Evolutionary conservation across 345 rosid genomes (phyloP), one percentile per base, ranked within the genome.

Genomic region (Tarenaya hassleriana): DNA sequence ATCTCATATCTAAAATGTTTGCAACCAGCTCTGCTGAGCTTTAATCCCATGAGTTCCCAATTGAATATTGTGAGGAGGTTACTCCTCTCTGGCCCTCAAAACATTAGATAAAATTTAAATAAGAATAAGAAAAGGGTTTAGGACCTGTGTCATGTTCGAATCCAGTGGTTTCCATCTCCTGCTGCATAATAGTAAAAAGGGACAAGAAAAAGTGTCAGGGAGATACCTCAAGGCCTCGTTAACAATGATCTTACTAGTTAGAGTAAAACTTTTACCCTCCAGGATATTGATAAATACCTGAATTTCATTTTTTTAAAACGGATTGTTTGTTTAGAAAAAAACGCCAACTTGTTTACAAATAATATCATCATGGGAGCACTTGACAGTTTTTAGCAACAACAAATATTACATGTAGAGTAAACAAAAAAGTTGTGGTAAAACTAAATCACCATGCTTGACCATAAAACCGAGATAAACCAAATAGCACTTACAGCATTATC

Each of bases 91-190:
- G n/a, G 50, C 16, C 42, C 37, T 55, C 37, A 67, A 12, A 61
- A 7, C 29, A 61, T 55, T 14, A 41, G 20, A 4, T 18, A 8
- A 42, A 55, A n/a, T 3, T 24, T 16, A 29, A 51, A 48, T 27
- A 34, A 29, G 48, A 35, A 59, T 39, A 51, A 4, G 29, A 27
- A 48, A 62, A 61, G 47, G 59, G 47, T 51, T 5, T 7, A 20
- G 42, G 71, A 94, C 99, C 99, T 86, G 99, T 94, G 69, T 94
- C 92, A 67, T 94, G 77, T 58, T 66, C 75, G 40, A 67, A 52
- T 44, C 62, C 67, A 46, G 55, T 50, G 51, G 69, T 67, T 50
- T 69, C 91, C 69, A 70, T 55, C 62, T 80, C 95, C 99, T 94
- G 87, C 74, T 80, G 10, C 69, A 54, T 8, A 49, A 43, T 54